These are phyloP conservation scores for Myxozyma melibiosi DNA, from an alignment of 805 yeast species.

Conservation along the genomic window DNA sequence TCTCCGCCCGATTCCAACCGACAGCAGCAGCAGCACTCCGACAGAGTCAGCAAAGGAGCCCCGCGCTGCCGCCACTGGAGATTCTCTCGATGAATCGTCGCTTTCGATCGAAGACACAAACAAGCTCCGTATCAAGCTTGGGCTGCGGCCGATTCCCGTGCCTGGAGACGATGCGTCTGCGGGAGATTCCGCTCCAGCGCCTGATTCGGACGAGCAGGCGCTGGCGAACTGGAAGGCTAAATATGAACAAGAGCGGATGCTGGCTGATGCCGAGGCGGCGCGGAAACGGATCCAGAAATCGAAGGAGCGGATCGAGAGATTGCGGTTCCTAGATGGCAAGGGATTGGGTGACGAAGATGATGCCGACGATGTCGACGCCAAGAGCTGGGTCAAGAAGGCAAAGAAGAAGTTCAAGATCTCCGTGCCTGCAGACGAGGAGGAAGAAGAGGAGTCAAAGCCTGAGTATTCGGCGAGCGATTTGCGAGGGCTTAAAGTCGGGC, in stretches of 20 bases:
- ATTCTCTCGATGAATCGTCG: slow-evolving; percentile 21
- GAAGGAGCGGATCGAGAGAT: slow-evolving; percentile 34
- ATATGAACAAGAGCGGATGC: slow-evolving; percentile 43
- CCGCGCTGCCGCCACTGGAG: slow-evolving; percentile 15
- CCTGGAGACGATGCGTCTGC: slow-evolving; percentile 8
- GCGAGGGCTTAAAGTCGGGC: slow-evolving; percentile 50
- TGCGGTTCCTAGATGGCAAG: slow-evolving; percentile 36
- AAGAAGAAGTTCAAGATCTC: slow-evolving; percentile 27
- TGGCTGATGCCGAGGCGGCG: slow-evolving; percentile 37
- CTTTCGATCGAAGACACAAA: slow-evolving; percentile 32
- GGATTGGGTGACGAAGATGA: slow-evolving; percentile 37
- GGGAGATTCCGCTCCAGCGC: neutral
- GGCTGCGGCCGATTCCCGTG: slow-evolving; percentile 55
- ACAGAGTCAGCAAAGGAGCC: slow-evolving; percentile 2
- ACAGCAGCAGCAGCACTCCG: neutral
- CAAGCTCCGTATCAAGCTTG: slow-evolving; percentile 45
- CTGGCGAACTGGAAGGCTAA: slow-evolving; percentile 41
- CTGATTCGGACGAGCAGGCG: slow-evolving; percentile 45
- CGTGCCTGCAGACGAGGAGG: slow-evolving; percentile 15
- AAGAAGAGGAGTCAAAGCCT: slow-evolving; percentile 8
- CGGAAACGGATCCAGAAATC: slow-evolving; percentile 34
- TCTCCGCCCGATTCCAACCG: slow-evolving; percentile 51
- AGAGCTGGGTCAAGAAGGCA: slow-evolving; percentile 48
- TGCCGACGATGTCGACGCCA: slow-evolving; percentile 42
- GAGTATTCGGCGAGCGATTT: slow-evolving; percentile 41